phyloP scores from a whole-genome alignment of 2,329 filamentous ascomycete genomes.

The Fusarium vanettenii region DNA sequence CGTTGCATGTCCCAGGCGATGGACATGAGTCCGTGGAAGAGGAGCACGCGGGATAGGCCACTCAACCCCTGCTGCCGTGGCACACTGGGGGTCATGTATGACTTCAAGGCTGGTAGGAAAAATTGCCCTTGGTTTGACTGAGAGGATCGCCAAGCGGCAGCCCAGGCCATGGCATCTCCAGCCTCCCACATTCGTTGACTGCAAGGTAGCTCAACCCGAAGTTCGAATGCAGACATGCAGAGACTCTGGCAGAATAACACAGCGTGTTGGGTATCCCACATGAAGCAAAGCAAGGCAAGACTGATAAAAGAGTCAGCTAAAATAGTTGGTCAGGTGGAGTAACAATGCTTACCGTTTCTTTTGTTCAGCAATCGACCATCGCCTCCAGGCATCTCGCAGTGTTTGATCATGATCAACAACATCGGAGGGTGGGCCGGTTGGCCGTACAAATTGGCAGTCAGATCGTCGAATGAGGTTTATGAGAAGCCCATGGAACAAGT shows the following conservation, averaged over 20 bases:
- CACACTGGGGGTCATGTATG: constrained; percentile 62
- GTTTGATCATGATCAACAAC: constrained; percentile 49
- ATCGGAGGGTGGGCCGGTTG: constrained; percentile 33
- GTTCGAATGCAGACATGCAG: constrained; percentile 74
- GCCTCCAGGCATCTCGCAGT: constrained; percentile 60
- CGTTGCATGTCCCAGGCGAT: constrained; percentile 71
- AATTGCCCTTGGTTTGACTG: constrained; percentile 13
- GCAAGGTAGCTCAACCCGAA: constrained; percentile 67
- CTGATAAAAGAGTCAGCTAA: constrained; percentile 36
- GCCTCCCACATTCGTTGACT: constrained; percentile 68
- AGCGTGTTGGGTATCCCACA: constrained; percentile 75
- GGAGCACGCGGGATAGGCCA: constrained; percentile 62
- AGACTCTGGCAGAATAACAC: constrained; percentile 74
- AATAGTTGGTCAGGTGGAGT: not conserved
- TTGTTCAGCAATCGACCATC: constrained; percentile 67
- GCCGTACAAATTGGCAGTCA: constrained; percentile 50
- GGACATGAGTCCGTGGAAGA: constrained; percentile 72
- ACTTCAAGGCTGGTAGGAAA: constrained; percentile 66
- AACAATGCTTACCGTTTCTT: constrained; percentile 60
- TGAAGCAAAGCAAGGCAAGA: constrained; percentile 70
- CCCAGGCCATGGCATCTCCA: constrained; percentile 62
- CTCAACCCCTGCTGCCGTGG: constrained; percentile 57
- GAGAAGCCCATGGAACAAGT: constrained; percentile 60
- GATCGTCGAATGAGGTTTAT: constrained; percentile 53
- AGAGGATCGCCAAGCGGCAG: constrained; percentile 48